phyloP scores from a whole-genome alignment of 768 basidiomycete genomes.

The Neoboletus brunneissimus region DNA sequence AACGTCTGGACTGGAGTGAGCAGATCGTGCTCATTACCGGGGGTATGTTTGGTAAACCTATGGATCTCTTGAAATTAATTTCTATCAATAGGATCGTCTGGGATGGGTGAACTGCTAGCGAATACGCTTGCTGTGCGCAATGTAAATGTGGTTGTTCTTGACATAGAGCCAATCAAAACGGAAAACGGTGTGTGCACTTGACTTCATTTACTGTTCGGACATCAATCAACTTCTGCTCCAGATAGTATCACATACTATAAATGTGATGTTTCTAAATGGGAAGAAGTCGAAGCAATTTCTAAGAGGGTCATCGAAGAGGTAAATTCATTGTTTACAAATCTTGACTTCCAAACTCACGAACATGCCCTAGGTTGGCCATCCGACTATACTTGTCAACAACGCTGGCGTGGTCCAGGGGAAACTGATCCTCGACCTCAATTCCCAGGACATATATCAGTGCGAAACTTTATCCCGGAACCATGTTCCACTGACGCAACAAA shows the following conservation, averaged over 20 bases:
- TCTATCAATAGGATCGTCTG: conserved; percentile 67
- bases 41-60: conserved; percentile 45
- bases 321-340: conserved; percentile 6
- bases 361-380: conserved; percentile 67
- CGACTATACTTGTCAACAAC: conserved; percentile 91
- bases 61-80: background rate
- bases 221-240: conserved; percentile 27
- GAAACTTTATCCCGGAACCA: conserved; percentile 49
- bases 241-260: conserved; percentile 83
- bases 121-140: conserved; percentile 82
- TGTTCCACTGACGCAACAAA: background rate
- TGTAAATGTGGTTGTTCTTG: conserved; percentile 82
- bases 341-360: background rate
- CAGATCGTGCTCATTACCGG: conserved; percentile 92
- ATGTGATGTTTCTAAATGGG: conserved; percentile 89
- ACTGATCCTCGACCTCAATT: conserved; percentile 70
- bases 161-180: conserved; percentile 71
- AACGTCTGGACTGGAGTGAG: conserved; percentile 76
- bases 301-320: conserved; percentile 79
- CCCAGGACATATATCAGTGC: conserved; percentile 80
- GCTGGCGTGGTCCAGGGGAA: conserved; percentile 94
- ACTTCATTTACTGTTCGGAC: background rate
- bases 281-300: conserved; percentile 75
- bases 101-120: conserved; percentile 84
- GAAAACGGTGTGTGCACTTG: conserved; percentile 60